phyloP scores from a whole-genome alignment of 257 asterid genomes.

The Nicotiana attenuata region DNA sequence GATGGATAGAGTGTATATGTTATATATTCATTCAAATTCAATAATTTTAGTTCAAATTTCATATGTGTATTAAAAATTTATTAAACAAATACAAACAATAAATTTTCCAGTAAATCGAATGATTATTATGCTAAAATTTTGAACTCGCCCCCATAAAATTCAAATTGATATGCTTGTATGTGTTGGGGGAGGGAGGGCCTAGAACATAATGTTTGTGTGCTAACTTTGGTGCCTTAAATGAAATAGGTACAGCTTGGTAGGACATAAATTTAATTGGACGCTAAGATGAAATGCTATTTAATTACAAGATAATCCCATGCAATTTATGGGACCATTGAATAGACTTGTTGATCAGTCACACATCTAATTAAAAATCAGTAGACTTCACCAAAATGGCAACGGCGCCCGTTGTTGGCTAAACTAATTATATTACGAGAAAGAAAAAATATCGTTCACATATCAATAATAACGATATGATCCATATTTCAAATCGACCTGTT shows the following conservation, averaged over 20 bases:
- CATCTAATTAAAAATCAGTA: not conserved
- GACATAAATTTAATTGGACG: not conserved
- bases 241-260: not conserved
- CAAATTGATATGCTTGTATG: too few relatives aligned
- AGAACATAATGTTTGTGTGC: too few relatives aligned
- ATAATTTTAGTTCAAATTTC: too few relatives aligned
- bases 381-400: not conserved
- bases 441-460: not conserved
- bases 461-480: not conserved
- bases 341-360: not conserved
- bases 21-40: too few relatives aligned
- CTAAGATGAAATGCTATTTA: not conserved
- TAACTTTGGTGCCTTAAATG: not conserved
- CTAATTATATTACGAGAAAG: not conserved
- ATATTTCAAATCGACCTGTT: not conserved
- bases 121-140: too few relatives aligned
- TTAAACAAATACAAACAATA: too few relatives aligned
- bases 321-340: not conserved
- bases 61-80: too few relatives aligned
- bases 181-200: too few relatives aligned
- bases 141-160: too few relatives aligned
- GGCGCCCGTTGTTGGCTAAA: not conserved
- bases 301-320: not conserved
- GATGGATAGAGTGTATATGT: too few relatives aligned
- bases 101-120: too few relatives aligned